A percentile compares a stretch with the other conserved stretches of the same genome.
phyloP scores from a whole-genome alignment of 2,329 filamentous ascomycete species.

The Cercospora sp. region DNA sequence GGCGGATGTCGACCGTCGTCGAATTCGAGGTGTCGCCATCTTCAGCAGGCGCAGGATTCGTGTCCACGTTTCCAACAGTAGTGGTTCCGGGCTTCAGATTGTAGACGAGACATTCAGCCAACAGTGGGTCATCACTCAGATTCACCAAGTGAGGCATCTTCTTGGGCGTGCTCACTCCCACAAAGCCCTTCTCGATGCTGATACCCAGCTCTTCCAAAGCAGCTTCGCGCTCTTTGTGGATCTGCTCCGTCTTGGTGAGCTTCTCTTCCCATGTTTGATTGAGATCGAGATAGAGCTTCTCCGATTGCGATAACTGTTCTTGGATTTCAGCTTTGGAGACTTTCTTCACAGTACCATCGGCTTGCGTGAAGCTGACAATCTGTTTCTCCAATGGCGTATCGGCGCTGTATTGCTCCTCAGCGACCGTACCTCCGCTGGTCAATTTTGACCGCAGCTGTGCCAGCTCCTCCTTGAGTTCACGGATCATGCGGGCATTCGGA shows the following conservation, averaged over 20 bases:
- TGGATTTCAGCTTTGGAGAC: slow-evolving; percentile 98
- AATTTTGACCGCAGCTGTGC: slow-evolving; percentile 83
- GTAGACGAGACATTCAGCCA: slow-evolving; percentile 95
- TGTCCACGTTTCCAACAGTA: slow-evolving; percentile 90
- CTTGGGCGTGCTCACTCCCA: slow-evolving; percentile 92
- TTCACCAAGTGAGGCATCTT: slow-evolving; percentile 99
- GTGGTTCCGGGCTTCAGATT: slow-evolving; percentile 95
- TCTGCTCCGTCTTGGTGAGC: slow-evolving; percentile 88
- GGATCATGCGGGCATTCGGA: slow-evolving; percentile 97
- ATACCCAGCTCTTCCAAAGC: slow-evolving; percentile 96
- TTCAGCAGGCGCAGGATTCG: slow-evolving; percentile 55
- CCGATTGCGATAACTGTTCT: slow-evolving; percentile 91
- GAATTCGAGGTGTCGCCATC: slow-evolving; percentile 18
- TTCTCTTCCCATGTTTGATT: slow-evolving; percentile 99
- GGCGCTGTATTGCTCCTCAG: slow-evolving; percentile 82
- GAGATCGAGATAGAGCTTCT: slow-evolving; percentile 91
- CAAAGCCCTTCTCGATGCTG: slow-evolving; percentile 97
- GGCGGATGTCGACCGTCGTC: slow-evolving; percentile 77
- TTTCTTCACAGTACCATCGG: slow-evolving; percentile 86
- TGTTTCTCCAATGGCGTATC: slow-evolving; percentile 93
- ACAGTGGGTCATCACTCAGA: slow-evolving; percentile 74
- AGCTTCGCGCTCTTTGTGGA: slow-evolving; percentile 94
- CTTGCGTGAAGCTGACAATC: slow-evolving; percentile 86
- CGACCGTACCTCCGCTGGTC: slow-evolving; percentile 48
- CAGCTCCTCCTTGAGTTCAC: slow-evolving; percentile 94